Percentiles rank a stretch among this genome's conserved stretches.
Conservation (phyloP, 371 early-diverging fungal species). For the Sporodiniella umbellata region DNA sequence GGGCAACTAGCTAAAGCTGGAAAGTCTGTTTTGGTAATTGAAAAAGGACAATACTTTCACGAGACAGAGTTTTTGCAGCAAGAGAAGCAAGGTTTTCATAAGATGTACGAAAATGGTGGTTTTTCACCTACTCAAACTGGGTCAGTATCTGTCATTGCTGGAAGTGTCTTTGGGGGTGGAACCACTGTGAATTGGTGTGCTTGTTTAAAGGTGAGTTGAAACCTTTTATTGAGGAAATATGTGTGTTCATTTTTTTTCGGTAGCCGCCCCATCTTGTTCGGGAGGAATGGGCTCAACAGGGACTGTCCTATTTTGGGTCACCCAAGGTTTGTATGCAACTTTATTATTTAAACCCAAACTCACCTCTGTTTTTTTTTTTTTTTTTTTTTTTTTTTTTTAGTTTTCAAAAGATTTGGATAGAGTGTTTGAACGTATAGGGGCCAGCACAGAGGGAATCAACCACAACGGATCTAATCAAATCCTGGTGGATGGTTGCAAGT, state of each 20-base stretch:
- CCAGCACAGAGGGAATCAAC: slow-evolving; percentile 45
- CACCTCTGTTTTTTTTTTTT: neutral
- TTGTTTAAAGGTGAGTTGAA: slow-evolving; percentile 46
- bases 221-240: neutral
- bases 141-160: slow-evolving; percentile 46
- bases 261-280: slow-evolving; percentile 61
- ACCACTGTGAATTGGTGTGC: slow-evolving; percentile 61
- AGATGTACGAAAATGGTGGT: slow-evolving; percentile 44
- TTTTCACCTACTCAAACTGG: slow-evolving; percentile 34
- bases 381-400: slow-evolving; percentile 1
- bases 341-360: neutral
- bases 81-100: slow-evolving; percentile 38
- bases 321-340: slow-evolving; percentile 23
- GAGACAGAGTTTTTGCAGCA: slow-evolving; percentile 45
- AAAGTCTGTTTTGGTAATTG: slow-evolving; percentile 62
- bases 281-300: slow-evolving; percentile 71
- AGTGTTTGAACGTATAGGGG: slow-evolving; percentile 57
- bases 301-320: slow-evolving; percentile 56
- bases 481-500: slow-evolving; percentile 62
- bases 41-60: slow-evolving; percentile 59
- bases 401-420: slow-evolving; percentile 48
- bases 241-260: neutral
- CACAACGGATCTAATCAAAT: slow-evolving; percentile 65
- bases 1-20: slow-evolving; percentile 63
- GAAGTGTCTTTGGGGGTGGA: slow-evolving; percentile 60